A percentile compares a stretch with the other conserved stretches of the same genome.
phyloP scores from a whole-genome alignment of 495 filamentous ascomycete species.

The Talaromyces borbonicus region DNA sequence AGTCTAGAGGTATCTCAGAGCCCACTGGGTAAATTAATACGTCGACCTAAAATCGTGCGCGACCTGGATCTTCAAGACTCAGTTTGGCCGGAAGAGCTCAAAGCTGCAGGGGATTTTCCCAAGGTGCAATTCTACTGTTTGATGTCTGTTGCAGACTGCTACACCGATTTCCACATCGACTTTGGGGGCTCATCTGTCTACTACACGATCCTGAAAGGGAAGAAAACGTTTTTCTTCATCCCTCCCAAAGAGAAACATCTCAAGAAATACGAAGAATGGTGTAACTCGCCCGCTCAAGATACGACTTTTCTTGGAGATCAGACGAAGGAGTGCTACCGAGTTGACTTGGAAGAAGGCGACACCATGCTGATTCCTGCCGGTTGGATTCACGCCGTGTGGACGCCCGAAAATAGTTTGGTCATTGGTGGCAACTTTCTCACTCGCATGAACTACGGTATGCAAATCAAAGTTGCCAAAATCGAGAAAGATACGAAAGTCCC shows the following conservation, averaged over 20 bases:
- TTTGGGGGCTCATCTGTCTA: slow-evolving; percentile 73
- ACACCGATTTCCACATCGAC: slow-evolving; percentile 74
- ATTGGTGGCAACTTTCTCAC: slow-evolving; percentile 74
- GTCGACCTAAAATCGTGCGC: slow-evolving; percentile 58
- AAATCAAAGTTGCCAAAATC: slow-evolving; percentile 59
- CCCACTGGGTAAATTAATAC: slow-evolving; percentile 53
- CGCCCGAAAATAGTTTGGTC: slow-evolving; percentile 63
- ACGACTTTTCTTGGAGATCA: slow-evolving; percentile 56
- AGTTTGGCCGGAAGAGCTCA: slow-evolving; percentile 58
- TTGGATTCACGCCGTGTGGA: slow-evolving; percentile 79
- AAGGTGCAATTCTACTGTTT: slow-evolving; percentile 64
- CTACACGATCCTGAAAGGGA: slow-evolving; percentile 68
- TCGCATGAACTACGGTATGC: slow-evolving; percentile 58
- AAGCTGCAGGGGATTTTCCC: slow-evolving; percentile 46
- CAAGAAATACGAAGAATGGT: slow-evolving; percentile 74
- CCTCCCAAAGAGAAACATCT: slow-evolving; percentile 64
- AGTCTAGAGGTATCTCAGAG: slow-evolving; percentile 67
- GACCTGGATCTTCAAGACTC: slow-evolving; percentile 63
- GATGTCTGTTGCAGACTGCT: slow-evolving; percentile 73
- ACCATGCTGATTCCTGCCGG: slow-evolving; percentile 73
- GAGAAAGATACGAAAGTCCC: slow-evolving; percentile 66
- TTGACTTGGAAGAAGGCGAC: slow-evolving; percentile 62
- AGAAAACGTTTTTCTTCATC: slow-evolving; percentile 73
- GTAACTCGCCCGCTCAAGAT: slow-evolving; percentile 61
- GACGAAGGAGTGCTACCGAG: slow-evolving; percentile 64